A percentile compares a stretch with the other conserved stretches of the same genome.
These are phyloP conservation scores for Crucihimalaya himalaica DNA, from an alignment of 345 rosid species.

Conservation along the genomic window DNA sequence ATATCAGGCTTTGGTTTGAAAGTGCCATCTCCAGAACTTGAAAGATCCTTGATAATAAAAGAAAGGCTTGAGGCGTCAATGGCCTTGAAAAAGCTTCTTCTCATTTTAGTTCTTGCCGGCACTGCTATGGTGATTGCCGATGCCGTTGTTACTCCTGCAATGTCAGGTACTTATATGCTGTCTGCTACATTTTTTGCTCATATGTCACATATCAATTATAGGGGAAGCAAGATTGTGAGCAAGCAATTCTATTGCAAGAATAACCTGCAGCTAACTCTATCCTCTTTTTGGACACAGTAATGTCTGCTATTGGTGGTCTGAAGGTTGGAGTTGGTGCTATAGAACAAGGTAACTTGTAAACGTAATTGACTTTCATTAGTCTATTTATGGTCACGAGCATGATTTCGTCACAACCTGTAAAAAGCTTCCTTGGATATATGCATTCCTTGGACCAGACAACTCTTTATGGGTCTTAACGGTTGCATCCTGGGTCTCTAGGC, in stretches of 20 bases:
- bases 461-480: not conserved
- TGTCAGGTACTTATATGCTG: slow-evolving; percentile 73
- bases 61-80: slow-evolving; percentile 85
- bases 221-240: not conserved
- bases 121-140: slow-evolving; percentile 98
- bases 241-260: not conserved
- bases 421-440: slow-evolving; percentile 13
- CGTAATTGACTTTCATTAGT: slow-evolving; percentile 7
- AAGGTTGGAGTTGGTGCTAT: slow-evolving; percentile 74
- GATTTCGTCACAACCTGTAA: slow-evolving; percentile 1
- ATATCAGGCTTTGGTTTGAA: slow-evolving; percentile 93
- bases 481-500: slow-evolving; percentile 14
- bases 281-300: slow-evolving; percentile 58
- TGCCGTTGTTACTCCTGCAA: slow-evolving; percentile 97
- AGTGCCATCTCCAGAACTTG: slow-evolving; percentile 96
- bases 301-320: slow-evolving; percentile 96
- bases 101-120: slow-evolving; percentile 88
- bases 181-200: not conserved
- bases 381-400: slow-evolving; percentile 4
- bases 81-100: slow-evolving; percentile 78
- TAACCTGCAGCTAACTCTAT: slow-evolving; percentile 14
- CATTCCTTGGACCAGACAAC: not conserved
- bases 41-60: slow-evolving; percentile 89
- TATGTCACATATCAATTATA: not conserved
- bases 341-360: slow-evolving; percentile 57